phyloP scores from a whole-genome alignment of 2,329 filamentous ascomycete genomes.

The Anisogramma anomala region DNA sequence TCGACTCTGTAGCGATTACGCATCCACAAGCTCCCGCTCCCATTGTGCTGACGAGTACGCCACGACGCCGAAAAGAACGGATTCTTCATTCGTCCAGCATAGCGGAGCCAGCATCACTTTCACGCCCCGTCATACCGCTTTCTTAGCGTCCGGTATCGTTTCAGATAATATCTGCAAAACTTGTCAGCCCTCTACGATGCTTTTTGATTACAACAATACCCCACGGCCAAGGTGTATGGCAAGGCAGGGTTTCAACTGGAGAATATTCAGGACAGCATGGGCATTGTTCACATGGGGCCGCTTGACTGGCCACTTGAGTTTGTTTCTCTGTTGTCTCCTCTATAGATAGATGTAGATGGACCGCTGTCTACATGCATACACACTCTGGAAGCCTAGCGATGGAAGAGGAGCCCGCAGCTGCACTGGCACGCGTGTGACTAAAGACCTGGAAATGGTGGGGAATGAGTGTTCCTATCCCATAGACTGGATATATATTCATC shows the following conservation, averaged over 20 bases:
- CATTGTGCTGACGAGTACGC: no score
- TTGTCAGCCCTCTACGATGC: constrained; percentile 8
- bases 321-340: background rate
- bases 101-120: background rate
- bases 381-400: no score
- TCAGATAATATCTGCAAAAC: constrained; percentile 67
- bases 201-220: background rate
- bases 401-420: background rate
- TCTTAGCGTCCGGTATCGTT: constrained; percentile 74
- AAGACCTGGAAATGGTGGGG: no score
- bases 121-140: constrained; percentile 57
- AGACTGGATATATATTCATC: background rate
- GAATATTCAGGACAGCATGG: background rate
- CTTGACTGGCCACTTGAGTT: background rate
- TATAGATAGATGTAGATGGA: no score
- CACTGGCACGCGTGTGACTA: background rate
- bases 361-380: no score
- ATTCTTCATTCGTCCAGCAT: no score
- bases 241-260: background rate
- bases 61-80: constrained; percentile 14
- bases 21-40: no score
- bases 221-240: background rate
- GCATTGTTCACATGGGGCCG: background rate
- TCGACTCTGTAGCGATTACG: no score
- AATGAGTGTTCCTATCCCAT: background rate